A percentile compares a stretch with the other conserved stretches of the same genome.
These are phyloP conservation scores for Psilocybe tampanensis DNA, from an alignment of 768 basidiomycete species.

Conservation along the genomic window DNA sequence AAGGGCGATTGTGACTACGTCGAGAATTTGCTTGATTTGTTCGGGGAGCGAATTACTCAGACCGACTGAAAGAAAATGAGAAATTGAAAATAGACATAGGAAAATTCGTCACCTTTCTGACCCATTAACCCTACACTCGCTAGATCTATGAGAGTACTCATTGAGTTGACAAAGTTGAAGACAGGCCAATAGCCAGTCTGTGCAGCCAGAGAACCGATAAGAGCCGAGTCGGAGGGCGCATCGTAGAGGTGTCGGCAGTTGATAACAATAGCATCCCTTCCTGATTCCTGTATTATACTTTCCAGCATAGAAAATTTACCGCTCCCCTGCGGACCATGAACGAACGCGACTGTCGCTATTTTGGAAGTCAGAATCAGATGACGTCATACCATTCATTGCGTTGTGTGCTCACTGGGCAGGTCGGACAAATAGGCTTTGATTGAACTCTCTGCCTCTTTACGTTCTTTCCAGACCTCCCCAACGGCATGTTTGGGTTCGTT, in stretches of 20 bases:
- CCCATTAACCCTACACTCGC: conserved; percentile 94
- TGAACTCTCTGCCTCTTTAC: conserved; percentile 71
- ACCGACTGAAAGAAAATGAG: conserved; percentile 58
- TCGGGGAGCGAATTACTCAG: conserved; percentile 77
- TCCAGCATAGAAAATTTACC: conserved; percentile 70
- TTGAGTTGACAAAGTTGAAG: conserved; percentile 81
- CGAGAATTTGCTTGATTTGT: conserved; percentile 84
- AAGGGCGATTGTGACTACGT: conserved; percentile 74
- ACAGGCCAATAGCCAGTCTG: conserved; percentile 92
- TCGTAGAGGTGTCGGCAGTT: conserved; percentile 81
- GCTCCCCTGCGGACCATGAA: conserved; percentile 85
- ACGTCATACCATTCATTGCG: not conserved
- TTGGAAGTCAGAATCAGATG: conserved; percentile 7
- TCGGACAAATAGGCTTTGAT: conserved; percentile 77
- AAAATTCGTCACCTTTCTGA: conserved; percentile 69
- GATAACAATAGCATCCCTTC: conserved; percentile 76
- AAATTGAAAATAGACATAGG: not conserved
- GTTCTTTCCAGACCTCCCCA: conserved; percentile 78
- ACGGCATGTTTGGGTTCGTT: conserved; percentile 6
- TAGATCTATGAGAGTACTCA: conserved; percentile 87
- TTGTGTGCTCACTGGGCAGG: conserved; percentile 65
- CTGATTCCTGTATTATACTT: conserved; percentile 50
- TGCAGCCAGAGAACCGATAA: conserved; percentile 67
- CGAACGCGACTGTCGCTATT: conserved; percentile 71
- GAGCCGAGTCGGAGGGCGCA: conserved; percentile 64